Conservation (phyloP, 768 basidiomycete species). For the Lactarius deliciosus region DNA sequence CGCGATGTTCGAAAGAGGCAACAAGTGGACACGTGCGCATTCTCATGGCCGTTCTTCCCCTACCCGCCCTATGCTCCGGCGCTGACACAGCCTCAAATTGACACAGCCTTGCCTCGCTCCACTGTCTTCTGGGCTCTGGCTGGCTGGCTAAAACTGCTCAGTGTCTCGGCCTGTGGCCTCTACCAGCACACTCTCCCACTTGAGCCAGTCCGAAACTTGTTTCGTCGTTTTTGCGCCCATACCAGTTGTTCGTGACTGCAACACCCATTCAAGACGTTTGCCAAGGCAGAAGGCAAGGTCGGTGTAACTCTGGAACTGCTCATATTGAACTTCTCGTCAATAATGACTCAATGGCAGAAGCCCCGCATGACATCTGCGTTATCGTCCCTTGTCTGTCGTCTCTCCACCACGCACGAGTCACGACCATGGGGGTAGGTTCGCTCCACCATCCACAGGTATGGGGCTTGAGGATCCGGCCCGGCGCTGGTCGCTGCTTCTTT, state of each 20-base stretch:
- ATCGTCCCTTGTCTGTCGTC: not conserved
- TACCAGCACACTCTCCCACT: not conserved
- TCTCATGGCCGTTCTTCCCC: not conserved
- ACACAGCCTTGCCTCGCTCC: not conserved
- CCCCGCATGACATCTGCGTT: conserved; percentile 5
- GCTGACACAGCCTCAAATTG: not conserved
- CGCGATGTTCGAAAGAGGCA: not conserved
- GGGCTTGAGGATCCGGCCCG: not conserved
- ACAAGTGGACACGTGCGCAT: not conserved
- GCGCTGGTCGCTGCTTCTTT: not conserved
- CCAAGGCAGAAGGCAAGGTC: not conserved
- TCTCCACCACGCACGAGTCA: not conserved
- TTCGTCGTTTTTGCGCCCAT: not conserved
- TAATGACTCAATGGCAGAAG: conserved; percentile 19
- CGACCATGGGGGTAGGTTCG: not conserved
- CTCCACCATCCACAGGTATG: not conserved
- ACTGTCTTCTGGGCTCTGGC: not conserved
- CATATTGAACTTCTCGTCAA: not conserved
- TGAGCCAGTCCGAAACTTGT: not conserved
- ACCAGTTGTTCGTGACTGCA: not conserved
- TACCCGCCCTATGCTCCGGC: not conserved
- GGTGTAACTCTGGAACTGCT: not conserved
- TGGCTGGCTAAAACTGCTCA: conserved; percentile 7
- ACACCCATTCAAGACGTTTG: conserved; percentile 2
- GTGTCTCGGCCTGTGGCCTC: not conserved